phyloP scores from a whole-genome alignment of 2,329 filamentous ascomycete genomes.

The Cadophora sp. region DNA sequence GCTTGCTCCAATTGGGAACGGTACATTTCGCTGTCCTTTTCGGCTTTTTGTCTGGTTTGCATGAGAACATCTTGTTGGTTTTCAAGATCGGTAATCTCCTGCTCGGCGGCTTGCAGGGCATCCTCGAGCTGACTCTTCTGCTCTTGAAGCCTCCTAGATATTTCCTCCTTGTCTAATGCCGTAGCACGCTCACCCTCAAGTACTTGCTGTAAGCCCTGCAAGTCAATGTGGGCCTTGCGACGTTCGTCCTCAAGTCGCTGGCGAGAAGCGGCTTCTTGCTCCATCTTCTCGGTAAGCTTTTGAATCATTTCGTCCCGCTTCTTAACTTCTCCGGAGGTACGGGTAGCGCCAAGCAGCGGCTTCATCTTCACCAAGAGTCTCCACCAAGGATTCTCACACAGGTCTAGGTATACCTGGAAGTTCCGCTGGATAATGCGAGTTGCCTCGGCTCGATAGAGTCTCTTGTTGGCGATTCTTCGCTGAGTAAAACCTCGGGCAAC shows the following conservation, averaged over 20 bases:
- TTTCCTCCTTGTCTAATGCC: conserved; percentile 97
- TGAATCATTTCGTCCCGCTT: conserved; percentile 93
- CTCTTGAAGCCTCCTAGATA: conserved; percentile 92
- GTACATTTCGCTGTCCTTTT: conserved; percentile 81
- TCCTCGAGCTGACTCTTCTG: conserved; percentile 93
- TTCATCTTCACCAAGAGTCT: conserved; percentile 94
- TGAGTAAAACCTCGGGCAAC: conserved; percentile 89
- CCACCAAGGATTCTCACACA: conserved; percentile 98
- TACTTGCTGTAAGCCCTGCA: conserved; percentile 89
- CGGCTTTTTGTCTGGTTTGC: conserved; percentile 85
- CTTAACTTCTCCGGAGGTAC: conserved; percentile 92
- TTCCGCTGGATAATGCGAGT: conserved; percentile 95
- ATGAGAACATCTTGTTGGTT: conserved; percentile 91
- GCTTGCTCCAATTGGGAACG: conserved; percentile 90
- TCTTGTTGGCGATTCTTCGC: conserved; percentile 87
- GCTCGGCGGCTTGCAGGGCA: conserved; percentile 88
- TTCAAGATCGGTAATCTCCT: conserved; percentile 93
- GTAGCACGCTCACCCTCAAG: conserved; percentile 95
- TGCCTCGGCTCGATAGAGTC: conserved; percentile 91
- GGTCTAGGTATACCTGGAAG: conserved; percentile 87
- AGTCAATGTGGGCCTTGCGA: conserved; percentile 83
- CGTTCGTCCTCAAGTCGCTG: conserved; percentile 90
- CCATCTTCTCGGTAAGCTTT: conserved; percentile 83
- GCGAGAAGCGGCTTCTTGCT: conserved; percentile 74
- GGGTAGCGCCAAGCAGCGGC: conserved; percentile 88